These are phyloP conservation scores for Oryza punctata DNA, from an alignment of 176 grass and related monocot genomes.

Conservation along the genomic window DNA sequence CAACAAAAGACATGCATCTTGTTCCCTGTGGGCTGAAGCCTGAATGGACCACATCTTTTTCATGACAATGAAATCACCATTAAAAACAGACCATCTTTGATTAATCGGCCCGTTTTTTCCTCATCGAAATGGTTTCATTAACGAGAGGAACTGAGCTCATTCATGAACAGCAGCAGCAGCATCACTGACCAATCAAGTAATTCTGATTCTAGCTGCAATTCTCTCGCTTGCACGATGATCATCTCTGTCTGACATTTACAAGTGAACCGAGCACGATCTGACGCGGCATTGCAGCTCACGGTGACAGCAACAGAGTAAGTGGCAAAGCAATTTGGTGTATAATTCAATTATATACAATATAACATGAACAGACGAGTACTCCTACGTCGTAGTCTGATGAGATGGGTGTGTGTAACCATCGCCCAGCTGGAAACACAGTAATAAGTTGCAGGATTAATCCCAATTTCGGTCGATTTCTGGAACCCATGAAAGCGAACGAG, in stretches of 20 bases:
- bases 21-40: not conserved
- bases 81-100: not conserved
- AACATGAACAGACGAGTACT: not conserved
- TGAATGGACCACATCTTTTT: conserved; percentile 13
- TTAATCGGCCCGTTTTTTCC: not conserved
- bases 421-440: not conserved
- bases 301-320: not conserved
- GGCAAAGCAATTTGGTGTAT: not conserved
- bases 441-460: not conserved
- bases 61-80: not conserved
- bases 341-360: not conserved
- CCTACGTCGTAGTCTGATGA: not conserved
- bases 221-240: not conserved
- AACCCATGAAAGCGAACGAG: not conserved
- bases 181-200: not conserved
- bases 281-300: not conserved
- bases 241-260: not conserved
- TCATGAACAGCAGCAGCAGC: not conserved
- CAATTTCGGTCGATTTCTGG: not conserved
- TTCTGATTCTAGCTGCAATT: not conserved
- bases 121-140: not conserved
- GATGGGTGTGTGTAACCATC: not conserved
- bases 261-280: not conserved
- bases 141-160: not conserved
- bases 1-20: not conserved